Percentiles rank a stretch among this genome's conserved stretches.
These are phyloP conservation scores for Golubevia sp. DNA, from an alignment of 1,284 basidiomycete genomes.

Conservation along the genomic window DNA sequence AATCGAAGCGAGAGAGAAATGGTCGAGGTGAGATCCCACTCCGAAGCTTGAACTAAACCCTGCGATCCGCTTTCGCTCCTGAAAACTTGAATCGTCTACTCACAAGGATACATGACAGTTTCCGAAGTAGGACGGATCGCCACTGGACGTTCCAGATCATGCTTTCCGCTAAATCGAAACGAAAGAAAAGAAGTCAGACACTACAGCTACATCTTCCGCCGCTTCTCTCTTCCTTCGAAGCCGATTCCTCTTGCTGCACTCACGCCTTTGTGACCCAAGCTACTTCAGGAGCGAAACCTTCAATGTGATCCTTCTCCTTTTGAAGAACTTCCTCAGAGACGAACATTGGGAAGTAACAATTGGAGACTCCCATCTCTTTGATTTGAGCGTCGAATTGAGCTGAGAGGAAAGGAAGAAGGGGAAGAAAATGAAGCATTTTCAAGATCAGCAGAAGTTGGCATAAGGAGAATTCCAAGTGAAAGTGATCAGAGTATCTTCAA, in stretches of 20 bases:
- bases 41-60: too few species aligned
- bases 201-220: background rate
- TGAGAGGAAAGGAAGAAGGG: background rate
- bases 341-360: slow-evolving; percentile 99
- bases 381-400: slow-evolving; percentile 67
- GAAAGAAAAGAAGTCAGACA: slow-evolving; percentile 5
- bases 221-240: background rate
- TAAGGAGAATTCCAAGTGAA: background rate
- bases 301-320: slow-evolving; percentile 97
- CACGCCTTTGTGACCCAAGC: slow-evolving; percentile 98
- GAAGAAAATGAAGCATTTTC: slow-evolving; percentile 39
- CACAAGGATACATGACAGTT: slow-evolving; percentile 96
- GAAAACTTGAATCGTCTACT: slow-evolving; percentile 35
- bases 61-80: slow-evolving; percentile 10
- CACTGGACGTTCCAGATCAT: slow-evolving; percentile 94
- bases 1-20: background rate
- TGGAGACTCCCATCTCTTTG: slow-evolving; percentile 92
- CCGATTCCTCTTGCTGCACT: slow-evolving; percentile 64
- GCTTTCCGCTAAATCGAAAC: slow-evolving; percentile 71
- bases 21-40: too few species aligned
- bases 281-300: slow-evolving; percentile 99
- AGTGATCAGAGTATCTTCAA: slow-evolving; percentile 5
- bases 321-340: slow-evolving; percentile 91
- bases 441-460: background rate
- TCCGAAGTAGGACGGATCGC: slow-evolving; percentile 98